Evolutionary conservation across 345 rosid genomes (phyloP).

Genomic region (Passiflora organensis): DNA sequence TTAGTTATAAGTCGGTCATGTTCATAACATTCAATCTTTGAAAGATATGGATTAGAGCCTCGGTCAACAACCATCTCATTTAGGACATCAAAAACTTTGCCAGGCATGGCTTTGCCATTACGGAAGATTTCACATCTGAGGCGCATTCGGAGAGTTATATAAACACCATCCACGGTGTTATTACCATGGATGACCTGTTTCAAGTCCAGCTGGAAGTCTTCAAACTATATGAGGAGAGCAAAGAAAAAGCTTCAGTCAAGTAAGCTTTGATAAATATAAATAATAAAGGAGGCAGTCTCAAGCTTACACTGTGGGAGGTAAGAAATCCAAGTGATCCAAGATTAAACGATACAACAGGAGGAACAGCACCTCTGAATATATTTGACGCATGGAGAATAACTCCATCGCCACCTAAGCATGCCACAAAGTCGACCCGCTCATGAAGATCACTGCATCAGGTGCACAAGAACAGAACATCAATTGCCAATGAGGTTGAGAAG

Average conservation of each 20-base stretch:
- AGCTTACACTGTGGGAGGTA: conserved; percentile 79
- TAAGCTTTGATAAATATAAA: conserved; percentile 4
- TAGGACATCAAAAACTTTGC: conserved; percentile 89
- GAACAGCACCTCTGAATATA: conserved; percentile 85
- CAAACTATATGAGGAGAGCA: conserved; percentile 44
- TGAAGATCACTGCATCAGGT: conserved; percentile 72
- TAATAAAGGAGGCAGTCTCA: conserved; percentile 3
- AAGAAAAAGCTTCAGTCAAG: conserved; percentile 6
- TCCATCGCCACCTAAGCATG: conserved; percentile 98
- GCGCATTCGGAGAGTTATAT: conserved; percentile 95
- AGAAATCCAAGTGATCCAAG: conserved; percentile 98
- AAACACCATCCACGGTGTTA: conserved; percentile 76
- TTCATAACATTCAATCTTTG: conserved; percentile 94
- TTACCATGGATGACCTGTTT: conserved; percentile 85
- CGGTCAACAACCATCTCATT: conserved; percentile 93
- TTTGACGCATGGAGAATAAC: conserved; percentile 95
- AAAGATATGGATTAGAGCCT: conserved; percentile 98
- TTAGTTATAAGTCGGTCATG: conserved; percentile 94
- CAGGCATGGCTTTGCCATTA: conserved; percentile 82
- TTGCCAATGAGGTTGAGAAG: conserved; percentile 5
- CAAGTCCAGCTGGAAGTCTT: conserved; percentile 74
- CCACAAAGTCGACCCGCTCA: conserved; percentile 95
- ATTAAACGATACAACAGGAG: conserved; percentile 93
- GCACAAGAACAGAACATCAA: conserved; percentile 8
- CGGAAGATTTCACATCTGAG: conserved; percentile 84